Base-by-base conservation (phyloP, 768 basidiomycete genomes). In the Leccinum obscurum region DNA sequence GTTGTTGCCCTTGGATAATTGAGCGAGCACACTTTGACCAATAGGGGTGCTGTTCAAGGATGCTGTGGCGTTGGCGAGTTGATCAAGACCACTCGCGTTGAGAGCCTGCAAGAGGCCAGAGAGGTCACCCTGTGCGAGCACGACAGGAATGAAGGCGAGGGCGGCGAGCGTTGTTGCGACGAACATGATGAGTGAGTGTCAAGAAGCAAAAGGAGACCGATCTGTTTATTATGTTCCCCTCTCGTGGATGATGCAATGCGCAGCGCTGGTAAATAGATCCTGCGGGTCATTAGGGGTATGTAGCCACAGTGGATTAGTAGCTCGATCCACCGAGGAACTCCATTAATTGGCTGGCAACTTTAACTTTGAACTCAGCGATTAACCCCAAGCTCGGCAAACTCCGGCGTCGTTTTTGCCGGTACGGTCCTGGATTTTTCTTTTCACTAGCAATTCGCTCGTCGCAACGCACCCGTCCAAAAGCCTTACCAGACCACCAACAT, bases 21-120 rank as follows among this genome's bases (percentile, higher is more conserved):
- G 62, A 6, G 66, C 51, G 35, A 87, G 71, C n/a, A 87, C 68
- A 17, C 67, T 62, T 58, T 76, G 70, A 6, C 84, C 88, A 7
- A 61, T 67, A 14, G 71, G 54, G 15, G 81, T 83, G 30, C 71
- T 64, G 53, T 84, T 83, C 68, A 87, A 69, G 48, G 68, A 69
- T 15, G 67, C 58, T 6, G 81, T 73, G 34, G 76, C 69, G 30
- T 65, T 66, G 20, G 80, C 78, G 41, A 88, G 69, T 30, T 71
- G 67, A 32, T 77, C 78, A 54, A 83, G 77, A 10, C 81, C 80
- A 10, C 72, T 60, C 41, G 61, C 52, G 54, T 76, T 71, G 20
- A 86, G 75, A 24, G 76, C 73, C 24, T 71, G 66, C 14, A 79
- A 46, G 28, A 84, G 72, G 9, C 71, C 70, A 8, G 48, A 55